A percentile compares a stretch with the other conserved stretches of the same genome.
These are phyloP conservation scores for Ganoderma meredithae DNA, from an alignment of 1,284 basidiomycete species.

Conservation along the genomic window DNA sequence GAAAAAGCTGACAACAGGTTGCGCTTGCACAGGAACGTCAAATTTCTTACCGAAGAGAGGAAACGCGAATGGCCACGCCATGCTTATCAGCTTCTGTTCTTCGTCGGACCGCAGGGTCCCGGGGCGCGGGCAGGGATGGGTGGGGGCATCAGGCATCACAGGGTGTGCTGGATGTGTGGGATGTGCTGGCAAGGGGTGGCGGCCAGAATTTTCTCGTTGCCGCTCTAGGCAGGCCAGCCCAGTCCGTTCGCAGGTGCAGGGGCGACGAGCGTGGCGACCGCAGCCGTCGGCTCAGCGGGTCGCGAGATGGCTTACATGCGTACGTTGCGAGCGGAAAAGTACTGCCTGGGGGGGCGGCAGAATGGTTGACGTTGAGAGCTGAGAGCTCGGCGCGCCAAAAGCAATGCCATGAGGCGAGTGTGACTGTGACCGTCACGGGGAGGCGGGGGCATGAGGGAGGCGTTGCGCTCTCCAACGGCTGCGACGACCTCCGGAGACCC, in stretches of 20 bases:
- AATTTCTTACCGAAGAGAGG: constrained; percentile 1
- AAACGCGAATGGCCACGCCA: not conserved
- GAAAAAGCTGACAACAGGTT: not conserved
- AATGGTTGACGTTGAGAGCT: not conserved
- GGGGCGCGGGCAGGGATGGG: not conserved
- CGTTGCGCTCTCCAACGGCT: not conserved
- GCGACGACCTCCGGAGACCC: not conserved
- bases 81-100: constrained; percentile 2
- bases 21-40: not conserved
- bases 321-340: not conserved
- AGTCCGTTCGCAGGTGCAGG: constrained; percentile 5
- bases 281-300: not conserved
- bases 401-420: not conserved
- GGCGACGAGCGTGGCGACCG: not conserved
- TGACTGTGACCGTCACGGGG: not conserved
- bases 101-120: not conserved
- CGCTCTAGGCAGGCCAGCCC: not conserved
- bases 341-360: not conserved
- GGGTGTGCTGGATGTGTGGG: too few relatives aligned
- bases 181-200: constrained; percentile 5
- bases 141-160: not conserved
- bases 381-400: not conserved
- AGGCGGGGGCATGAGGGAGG: not conserved
- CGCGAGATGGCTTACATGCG: not conserved
- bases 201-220: not conserved